Base-by-base conservation (phyloP, 306 rosid species). In the Vicia villosa region DNA sequence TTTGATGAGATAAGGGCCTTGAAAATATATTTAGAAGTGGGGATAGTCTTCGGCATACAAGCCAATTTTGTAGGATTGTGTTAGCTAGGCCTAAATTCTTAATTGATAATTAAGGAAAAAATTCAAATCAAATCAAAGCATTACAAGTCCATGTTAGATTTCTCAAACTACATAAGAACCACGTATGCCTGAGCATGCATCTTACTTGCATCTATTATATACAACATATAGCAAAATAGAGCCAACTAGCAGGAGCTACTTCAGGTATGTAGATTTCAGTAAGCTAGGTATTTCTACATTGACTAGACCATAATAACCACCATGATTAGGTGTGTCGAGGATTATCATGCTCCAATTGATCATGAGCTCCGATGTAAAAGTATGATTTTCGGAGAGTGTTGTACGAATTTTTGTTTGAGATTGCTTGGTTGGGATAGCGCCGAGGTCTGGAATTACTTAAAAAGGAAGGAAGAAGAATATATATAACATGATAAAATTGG, bases 141-240 rank as follows among this genome's bases (percentile, higher is more conserved):
- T 52, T 61, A 51, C 36, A 34, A 37, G 24, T 67, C 71, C 69
- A 62, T 47, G 37, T 26, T 19, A 14, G 21, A 66, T 19, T 51
- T 32, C 52, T 41, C 68, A 50, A 75, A 68, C 63, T 42, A 57
- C 13, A 73, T 73, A 41, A 52, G 12, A 75, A 61, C 54, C 45
- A 22, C 57, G 34, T 21, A 41, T 34, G 43, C 61, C 57, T 52
- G 57, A 78, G 73, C 70, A 51, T 21, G 58, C 46, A 50, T 21
- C 41, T 26, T 56, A 74, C 32, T 58, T 17, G 73, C 68, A 68
- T 24, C 59, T 7, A 56, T 36, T 26, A 46, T 51, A 42, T 49
- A 66, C 42, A 57, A 24, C 69, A 63, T 9, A 41, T 40, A 32
- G 50, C 67, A 75, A 20, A 61, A 24, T 46, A 60, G 57, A 68